Evolutionary conservation across 441 rosid genomes (phyloP), one percentile per base, ranked within the genome.

Genomic region (Theobroma grandiflorum): DNA sequence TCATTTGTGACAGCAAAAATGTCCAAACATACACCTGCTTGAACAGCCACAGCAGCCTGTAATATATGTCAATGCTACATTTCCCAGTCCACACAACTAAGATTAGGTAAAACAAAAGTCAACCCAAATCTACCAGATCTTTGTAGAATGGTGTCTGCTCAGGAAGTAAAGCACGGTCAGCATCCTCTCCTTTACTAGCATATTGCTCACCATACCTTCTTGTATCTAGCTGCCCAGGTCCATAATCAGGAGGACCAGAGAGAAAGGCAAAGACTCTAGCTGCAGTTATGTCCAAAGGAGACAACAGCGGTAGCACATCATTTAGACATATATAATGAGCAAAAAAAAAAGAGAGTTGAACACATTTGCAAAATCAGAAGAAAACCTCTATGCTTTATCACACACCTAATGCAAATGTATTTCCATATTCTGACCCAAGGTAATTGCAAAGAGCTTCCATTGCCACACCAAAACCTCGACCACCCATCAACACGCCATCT

Each of bases 241-340:
- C 99, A 83, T 93, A 90, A 89, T 97, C 99, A 85, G 99, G 99
- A 87, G 98, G 98, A 80, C 99, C 99, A 75, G 99, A 97, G 55
- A 95, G 72, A 85, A 94, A 95, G 78, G 98, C 93, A 86, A 93
- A 97, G 57, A 95, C 95, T 88, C 99, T 93, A 80, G 99, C 99
- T 97, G 95, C 91, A 89, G 53, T 76, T 35, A 85, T 31, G 78
- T 69, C 42, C 80, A 86, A 84, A 75, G 78, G 77, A 78, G 81
- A 72, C 66, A 62, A 79, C 7, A 63, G 71, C 72, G 70, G 42
- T 38, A 80, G 72, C 10, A 12, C 58, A 45, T 68, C 40, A 49
- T 37, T 53, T 33, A n/a, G 18, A 73, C 47, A 75, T 52, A 71
- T n/a, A 35, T 37, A 63, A 15, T 5, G 52, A 77, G 31, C 42